A percentile compares a stretch with the other conserved stretches of the same genome.
These are phyloP conservation scores for Coniferiporia sulphurascens DNA, from an alignment of 1,284 basidiomycete genomes.

Conservation along the genomic window DNA sequence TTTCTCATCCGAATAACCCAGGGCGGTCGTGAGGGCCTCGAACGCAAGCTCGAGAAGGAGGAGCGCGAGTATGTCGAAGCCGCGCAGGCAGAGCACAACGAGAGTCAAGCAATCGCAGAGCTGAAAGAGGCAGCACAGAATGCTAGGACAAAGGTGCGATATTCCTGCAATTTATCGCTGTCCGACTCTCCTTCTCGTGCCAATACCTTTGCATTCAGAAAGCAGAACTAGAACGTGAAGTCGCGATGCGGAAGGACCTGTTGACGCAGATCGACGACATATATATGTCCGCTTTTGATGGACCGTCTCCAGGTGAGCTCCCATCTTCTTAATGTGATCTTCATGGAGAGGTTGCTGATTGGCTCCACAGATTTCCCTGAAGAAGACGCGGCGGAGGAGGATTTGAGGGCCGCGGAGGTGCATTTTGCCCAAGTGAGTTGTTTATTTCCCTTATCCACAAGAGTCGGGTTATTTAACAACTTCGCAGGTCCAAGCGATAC, in stretches of 20 bases:
- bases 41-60: constrained; percentile 15
- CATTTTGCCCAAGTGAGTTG: constrained; percentile 10
- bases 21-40: constrained; percentile 16
- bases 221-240: constrained; percentile 2
- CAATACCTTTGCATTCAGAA: constrained; percentile 6
- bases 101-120: constrained; percentile 10
- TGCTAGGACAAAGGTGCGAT: constrained; percentile 8
- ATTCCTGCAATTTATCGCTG: too few species aligned
- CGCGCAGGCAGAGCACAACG: constrained; percentile 15
- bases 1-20: constrained; percentile 8
- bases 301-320: constrained; percentile 17
- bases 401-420: constrained; percentile 8
- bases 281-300: constrained; percentile 13
- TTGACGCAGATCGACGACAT: constrained; percentile 6
- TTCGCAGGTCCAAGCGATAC: constrained; percentile 5
- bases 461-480: neutral
- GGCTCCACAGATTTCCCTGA: constrained; percentile 14
- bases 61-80: constrained; percentile 18
- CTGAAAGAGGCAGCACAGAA: constrained; percentile 11
- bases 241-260: constrained; percentile 5
- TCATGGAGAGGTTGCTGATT: neutral
- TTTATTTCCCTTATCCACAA: neutral
- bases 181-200: too few species aligned
- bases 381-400: constrained; percentile 17
- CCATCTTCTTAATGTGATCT: neutral